Percentiles rank a stretch among this genome's conserved stretches.
Evolutionary conservation across 805 yeast genomes (phyloP).

Genomic region (Pichia californica): DNA sequence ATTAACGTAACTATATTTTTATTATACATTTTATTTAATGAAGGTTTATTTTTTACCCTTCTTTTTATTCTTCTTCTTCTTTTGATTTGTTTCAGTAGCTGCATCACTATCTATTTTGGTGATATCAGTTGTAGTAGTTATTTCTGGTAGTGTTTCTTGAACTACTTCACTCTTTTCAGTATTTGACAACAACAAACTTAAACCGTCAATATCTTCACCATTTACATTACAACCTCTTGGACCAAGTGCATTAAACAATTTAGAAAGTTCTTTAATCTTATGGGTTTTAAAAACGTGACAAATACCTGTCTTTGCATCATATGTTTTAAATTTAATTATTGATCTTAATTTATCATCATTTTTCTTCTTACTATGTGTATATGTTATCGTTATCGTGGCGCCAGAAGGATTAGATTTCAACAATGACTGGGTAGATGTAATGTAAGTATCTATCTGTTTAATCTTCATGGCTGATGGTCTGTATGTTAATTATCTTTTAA

Average conservation of each 20-base stretch:
- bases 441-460: slow-evolving; percentile 26
- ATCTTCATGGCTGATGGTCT: too few species aligned
- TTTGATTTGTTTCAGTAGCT: slow-evolving; percentile 1
- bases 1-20: too few species aligned
- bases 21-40: background rate
- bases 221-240: slow-evolving; percentile 41
- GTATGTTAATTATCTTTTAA: too few species aligned
- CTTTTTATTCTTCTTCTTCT: slow-evolving; percentile 18
- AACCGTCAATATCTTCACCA: slow-evolving; percentile 22
- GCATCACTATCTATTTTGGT: background rate
- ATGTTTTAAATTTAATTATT: slow-evolving; percentile 50
- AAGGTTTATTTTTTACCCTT: slow-evolving; percentile 18
- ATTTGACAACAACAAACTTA: slow-evolving; percentile 22
- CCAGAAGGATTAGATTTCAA: slow-evolving; percentile 25
- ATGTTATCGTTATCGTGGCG: slow-evolving; percentile 29
- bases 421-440: slow-evolving; percentile 24
- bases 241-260: slow-evolving; percentile 67
- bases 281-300: slow-evolving; percentile 51
- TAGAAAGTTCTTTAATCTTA: slow-evolving; percentile 66
- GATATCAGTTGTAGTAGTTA: background rate
- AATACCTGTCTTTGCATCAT: slow-evolving; percentile 58
- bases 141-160: slow-evolving; percentile 4
- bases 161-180: slow-evolving; percentile 15
- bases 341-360: slow-evolving; percentile 15
- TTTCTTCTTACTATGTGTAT: slow-evolving; percentile 25